Evolutionary conservation across 2,329 filamentous ascomycete genomes (phyloP).

Genomic region (Colletotrichum tanaceti): DNA sequence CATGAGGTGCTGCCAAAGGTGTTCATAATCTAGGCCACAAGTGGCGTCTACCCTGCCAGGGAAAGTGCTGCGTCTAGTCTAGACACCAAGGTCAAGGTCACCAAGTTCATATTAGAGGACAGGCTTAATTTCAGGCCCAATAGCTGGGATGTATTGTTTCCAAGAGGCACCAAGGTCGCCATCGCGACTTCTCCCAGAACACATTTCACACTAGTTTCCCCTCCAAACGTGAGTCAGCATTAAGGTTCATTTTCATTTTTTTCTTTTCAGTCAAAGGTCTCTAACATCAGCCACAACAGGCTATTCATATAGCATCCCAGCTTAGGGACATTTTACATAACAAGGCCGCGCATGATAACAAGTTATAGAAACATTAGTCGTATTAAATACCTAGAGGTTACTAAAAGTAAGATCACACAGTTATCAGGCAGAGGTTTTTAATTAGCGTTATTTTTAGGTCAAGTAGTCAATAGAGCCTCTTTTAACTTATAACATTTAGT

Average conservation of each 20-base stretch:
- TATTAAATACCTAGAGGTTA: neutral
- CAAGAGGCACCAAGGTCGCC: neutral
- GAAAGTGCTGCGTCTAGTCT: neutral
- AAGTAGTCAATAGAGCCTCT: too few relatives aligned
- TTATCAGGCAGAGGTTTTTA: too few relatives aligned
- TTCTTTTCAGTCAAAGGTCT: too few relatives aligned
- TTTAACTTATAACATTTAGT: too few relatives aligned
- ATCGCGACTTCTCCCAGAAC: neutral
- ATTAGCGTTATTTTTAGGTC: too few relatives aligned
- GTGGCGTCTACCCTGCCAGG: neutral
- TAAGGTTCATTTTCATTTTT: neutral
- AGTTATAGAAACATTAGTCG: neutral
- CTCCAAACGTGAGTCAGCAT: neutral
- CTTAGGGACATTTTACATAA: neutral
- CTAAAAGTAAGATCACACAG: neutral
- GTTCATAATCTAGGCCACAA: neutral
- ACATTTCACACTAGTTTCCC: constrained; percentile 3
- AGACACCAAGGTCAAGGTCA: neutral
- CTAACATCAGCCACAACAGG: neutral
- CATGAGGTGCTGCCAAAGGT: neutral
- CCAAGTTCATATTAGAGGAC: constrained; percentile 3
- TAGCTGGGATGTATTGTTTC: neutral
- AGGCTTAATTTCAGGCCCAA: neutral
- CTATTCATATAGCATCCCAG: neutral
- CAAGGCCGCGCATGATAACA: neutral